Conservation (phyloP, 306 rosid genomes). For the Cicer arietinum region DNA sequence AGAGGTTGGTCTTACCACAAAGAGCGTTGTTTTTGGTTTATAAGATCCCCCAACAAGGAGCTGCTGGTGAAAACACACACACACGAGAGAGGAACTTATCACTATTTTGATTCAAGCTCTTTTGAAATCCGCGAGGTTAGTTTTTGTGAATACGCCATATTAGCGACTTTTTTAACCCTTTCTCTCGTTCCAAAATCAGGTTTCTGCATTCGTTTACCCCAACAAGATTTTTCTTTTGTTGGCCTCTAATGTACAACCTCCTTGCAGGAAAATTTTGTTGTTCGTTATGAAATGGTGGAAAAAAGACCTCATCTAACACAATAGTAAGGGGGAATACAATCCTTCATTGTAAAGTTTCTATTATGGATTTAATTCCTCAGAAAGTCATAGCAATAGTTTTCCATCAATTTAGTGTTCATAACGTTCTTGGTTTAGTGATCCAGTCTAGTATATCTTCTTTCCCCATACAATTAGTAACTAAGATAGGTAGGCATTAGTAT, state of each 20-base stretch:
- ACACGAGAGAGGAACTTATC: constrained; percentile 87
- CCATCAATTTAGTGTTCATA: constrained; percentile 41
- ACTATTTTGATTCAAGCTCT: constrained; percentile 82
- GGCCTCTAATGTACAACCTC: constrained; percentile 38
- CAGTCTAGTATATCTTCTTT: constrained; percentile 5
- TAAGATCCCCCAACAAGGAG: constrained; percentile 75
- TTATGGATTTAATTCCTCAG: constrained; percentile 44
- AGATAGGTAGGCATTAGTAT: constrained; percentile 34
- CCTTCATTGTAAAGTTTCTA: constrained; percentile 59
- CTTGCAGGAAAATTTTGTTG: constrained; percentile 85
- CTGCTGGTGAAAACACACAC: constrained; percentile 80
- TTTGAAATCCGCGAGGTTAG: constrained; percentile 92
- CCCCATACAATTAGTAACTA: constrained; percentile 7
- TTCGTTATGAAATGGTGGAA: constrained; percentile 79
- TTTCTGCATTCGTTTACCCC: neutral
- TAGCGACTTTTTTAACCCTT: neutral
- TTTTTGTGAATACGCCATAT: constrained; percentile 19
- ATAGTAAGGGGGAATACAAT: constrained; percentile 52
- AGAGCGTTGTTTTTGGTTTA: constrained; percentile 77
- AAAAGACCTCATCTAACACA: constrained; percentile 80
- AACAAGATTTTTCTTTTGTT: neutral
- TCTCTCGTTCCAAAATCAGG: neutral
- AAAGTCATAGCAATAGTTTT: constrained; percentile 45
- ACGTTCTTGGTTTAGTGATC: constrained; percentile 36
- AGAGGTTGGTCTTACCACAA: constrained; percentile 97